These are phyloP conservation scores for Penicillium sp. DNA, from an alignment of 2,329 filamentous ascomycete species.

Conservation along the genomic window DNA sequence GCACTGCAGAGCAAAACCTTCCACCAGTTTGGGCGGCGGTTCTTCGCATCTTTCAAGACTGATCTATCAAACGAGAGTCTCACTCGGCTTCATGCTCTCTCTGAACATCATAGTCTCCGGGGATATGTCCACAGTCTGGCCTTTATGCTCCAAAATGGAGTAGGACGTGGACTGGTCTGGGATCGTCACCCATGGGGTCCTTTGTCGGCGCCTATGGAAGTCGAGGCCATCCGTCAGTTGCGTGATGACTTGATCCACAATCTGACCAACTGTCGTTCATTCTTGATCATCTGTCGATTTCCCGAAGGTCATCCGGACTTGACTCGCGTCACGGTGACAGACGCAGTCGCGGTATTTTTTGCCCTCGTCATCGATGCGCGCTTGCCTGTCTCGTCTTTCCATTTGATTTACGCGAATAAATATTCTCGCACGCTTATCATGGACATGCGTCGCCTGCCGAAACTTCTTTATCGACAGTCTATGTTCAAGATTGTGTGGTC, in stretches of 20 bases:
- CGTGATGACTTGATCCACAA: conserved; percentile 16
- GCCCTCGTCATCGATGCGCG: conserved; percentile 16
- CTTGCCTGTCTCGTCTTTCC: conserved; percentile 18
- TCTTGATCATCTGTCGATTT: conserved; percentile 24
- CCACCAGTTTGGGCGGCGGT: conserved; percentile 20
- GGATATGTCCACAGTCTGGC: conserved; percentile 18
- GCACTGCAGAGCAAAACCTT: conserved; percentile 21
- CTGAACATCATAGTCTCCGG: conserved; percentile 11
- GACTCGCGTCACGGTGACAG: conserved; percentile 19
- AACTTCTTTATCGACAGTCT: conserved; percentile 22
- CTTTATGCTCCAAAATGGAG: conserved; percentile 18
- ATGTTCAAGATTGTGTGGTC: conserved; percentile 18
- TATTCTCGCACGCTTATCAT: conserved; percentile 20
- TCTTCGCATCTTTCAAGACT: conserved; percentile 19
- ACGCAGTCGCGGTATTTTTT: conserved; percentile 22
- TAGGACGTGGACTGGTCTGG: conserved; percentile 20
- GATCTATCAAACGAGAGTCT: conserved; percentile 21
- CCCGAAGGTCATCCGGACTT: conserved; percentile 23
- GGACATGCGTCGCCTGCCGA: conserved; percentile 25
- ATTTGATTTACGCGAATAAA: conserved; percentile 20
- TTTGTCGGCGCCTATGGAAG: conserved; percentile 16
- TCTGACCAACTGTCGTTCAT: conserved; percentile 20
- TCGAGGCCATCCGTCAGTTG: conserved; percentile 14
- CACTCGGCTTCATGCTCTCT: conserved; percentile 13
- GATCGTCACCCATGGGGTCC: conserved; percentile 22